A percentile compares a stretch with the other conserved stretches of the same genome.
Evolutionary conservation across 495 filamentous ascomycete genomes (phyloP).

Genomic region (Podospora comata): DNA sequence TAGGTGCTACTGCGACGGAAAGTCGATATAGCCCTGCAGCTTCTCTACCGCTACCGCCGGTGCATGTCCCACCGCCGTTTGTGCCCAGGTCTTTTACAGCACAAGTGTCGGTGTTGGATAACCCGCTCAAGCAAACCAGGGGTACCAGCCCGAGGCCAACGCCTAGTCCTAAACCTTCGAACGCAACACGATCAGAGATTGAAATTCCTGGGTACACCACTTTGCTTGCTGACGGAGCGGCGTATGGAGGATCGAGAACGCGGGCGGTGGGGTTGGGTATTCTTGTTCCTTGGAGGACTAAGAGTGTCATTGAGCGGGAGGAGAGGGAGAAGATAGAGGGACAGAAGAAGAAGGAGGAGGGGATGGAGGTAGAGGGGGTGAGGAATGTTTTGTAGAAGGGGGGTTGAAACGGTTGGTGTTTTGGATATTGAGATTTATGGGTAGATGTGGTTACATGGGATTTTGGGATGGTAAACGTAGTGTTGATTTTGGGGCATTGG

Average conservation of each 20-base stretch:
- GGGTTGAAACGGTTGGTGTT: background rate
- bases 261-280: background rate
- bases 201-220: background rate
- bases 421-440: background rate
- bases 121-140: background rate
- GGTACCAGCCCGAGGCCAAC: background rate
- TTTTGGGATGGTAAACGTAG: background rate
- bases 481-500: too few relatives aligned
- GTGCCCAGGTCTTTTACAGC: background rate
- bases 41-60: background rate
- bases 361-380: background rate
- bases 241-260: background rate
- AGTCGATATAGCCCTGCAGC: background rate
- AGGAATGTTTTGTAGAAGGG: conserved; percentile 5
- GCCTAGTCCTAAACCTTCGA: background rate
- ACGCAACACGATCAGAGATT: background rate
- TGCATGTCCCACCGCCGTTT: background rate
- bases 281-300: background rate
- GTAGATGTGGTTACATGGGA: background rate
- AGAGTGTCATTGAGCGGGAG: background rate
- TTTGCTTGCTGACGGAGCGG: background rate
- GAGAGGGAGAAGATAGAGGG: background rate
- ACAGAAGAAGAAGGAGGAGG: background rate
- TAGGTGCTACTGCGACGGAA: background rate
- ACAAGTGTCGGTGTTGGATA: background rate